Evolutionary conservation across 2,329 filamentous ascomycete species (phyloP).

Genomic region (Xylaria sp.): DNA sequence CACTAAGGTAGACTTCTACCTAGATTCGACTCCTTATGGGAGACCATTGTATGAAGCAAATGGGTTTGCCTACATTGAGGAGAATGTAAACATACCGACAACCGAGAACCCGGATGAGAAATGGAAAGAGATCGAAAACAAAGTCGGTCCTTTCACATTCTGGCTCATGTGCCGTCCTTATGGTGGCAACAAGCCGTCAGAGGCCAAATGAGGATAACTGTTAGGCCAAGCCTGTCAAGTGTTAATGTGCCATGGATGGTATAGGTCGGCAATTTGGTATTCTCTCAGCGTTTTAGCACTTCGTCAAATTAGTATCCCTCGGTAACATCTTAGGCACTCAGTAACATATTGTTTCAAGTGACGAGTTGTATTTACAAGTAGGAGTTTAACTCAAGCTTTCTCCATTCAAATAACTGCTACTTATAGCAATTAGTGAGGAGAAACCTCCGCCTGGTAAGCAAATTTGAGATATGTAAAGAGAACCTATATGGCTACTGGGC

Average conservation of each 20-base stretch:
- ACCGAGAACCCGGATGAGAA: slow-evolving; percentile 41
- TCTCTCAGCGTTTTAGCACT: neutral
- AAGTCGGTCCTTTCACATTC: slow-evolving; percentile 52
- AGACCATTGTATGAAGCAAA: slow-evolving; percentile 45
- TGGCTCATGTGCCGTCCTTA: slow-evolving; percentile 35
- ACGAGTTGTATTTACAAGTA: neutral
- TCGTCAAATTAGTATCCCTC: neutral
- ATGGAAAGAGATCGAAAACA: slow-evolving; percentile 51
- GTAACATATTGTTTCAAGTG: neutral
- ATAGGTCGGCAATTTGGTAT: neutral
- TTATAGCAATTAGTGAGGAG: too few relatives aligned
- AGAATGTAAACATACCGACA: slow-evolving; percentile 41
- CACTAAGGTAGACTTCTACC: slow-evolving; percentile 42
- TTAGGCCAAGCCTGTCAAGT: neutral
- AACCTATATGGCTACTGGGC: neutral
- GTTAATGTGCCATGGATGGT: too few relatives aligned
- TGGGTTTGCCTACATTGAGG: slow-evolving; percentile 39
- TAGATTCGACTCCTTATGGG: slow-evolving; percentile 43
- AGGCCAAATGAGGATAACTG: neutral
- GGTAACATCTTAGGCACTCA: neutral
- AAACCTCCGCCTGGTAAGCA: neutral
- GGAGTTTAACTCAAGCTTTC: neutral
- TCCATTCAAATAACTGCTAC: neutral
- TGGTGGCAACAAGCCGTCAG: slow-evolving; percentile 1
- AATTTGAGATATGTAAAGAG: neutral